A percentile compares a stretch with the other conserved stretches of the same genome.
Conservation (phyloP, 805 yeast species). For the Teunomyces aglyptinius region DNA sequence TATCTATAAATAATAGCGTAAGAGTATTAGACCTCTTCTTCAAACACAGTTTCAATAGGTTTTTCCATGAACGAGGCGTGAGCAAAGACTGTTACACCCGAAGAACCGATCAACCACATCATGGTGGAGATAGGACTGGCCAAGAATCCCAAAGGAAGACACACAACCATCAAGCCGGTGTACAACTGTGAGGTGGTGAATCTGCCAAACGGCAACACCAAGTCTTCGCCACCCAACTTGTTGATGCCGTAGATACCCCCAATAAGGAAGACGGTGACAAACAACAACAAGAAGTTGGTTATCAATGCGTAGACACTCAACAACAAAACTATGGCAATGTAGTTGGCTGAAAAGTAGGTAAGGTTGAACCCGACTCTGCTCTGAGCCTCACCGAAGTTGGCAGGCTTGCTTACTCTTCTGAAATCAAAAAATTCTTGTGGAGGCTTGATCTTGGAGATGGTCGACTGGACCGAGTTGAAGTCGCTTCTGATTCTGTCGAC, state of each 20-base stretch:
- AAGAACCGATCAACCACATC: slow-evolving; percentile 89
- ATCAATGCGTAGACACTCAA: slow-evolving; percentile 82
- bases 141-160: slow-evolving; percentile 77
- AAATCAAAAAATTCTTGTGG: slow-evolving; percentile 93
- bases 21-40: slow-evolving; percentile 56
- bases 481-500: slow-evolving; percentile 24
- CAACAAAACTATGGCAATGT: slow-evolving; percentile 66
- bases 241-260: slow-evolving; percentile 79
- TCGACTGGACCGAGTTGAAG: slow-evolving; percentile 50
- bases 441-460: slow-evolving; percentile 73
- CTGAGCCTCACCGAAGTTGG: slow-evolving; percentile 84
- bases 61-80: slow-evolving; percentile 93
- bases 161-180: slow-evolving; percentile 73
- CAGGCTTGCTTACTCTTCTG: slow-evolving; percentile 87
- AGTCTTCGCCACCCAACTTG: slow-evolving; percentile 77
- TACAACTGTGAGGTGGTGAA: slow-evolving; percentile 78
- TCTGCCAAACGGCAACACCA: slow-evolving; percentile 69
- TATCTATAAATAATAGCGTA: neutral
- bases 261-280: slow-evolving; percentile 70
- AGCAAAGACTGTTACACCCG: slow-evolving; percentile 70
- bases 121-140: slow-evolving; percentile 89
- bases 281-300: slow-evolving; percentile 79
- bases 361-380: slow-evolving; percentile 84
- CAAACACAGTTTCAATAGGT: slow-evolving; percentile 92
- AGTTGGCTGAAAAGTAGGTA: slow-evolving; percentile 84